Base-by-base conservation (phyloP, 306 rosid genomes). In the Cucurbita ficifolia region DNA sequence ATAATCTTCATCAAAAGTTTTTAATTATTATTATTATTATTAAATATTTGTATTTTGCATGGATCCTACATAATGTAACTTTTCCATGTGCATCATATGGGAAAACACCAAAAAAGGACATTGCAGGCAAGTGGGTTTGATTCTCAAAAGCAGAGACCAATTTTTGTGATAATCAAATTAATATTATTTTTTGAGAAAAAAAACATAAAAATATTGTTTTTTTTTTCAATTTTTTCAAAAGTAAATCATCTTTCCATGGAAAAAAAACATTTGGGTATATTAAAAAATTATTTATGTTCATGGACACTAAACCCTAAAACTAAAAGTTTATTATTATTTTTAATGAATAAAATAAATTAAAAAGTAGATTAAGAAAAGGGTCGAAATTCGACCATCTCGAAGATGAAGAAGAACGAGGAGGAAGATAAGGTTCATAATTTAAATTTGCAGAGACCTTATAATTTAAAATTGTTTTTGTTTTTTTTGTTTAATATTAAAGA, bases 341-440 rank as follows among this genome's bases (percentile, higher is more conserved):
- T 33, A 36, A 35, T 61, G 43, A 1, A 38, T 1, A 61, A 17
- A 61, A 1, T 10, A 61, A 38, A 61, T 7, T 2, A 60, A 60
- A 35, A 59, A 59, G 18, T 13, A 33, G 21, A 56, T 10, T 14
- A 12, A 24, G 8, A 12, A 57, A 29, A 24, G 7, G 11, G 62
- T 61, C 12, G 38, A 61, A 35, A 61, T 61, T 61, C 13, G 7
- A 58, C 29, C 10, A 61, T 36, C 21, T 61, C 43, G 46, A 33
- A 33, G 65, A 58, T 4, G 38, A 29, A 58, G n/a, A 53, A 53
- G 12, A 19, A 56, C n/a, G n/a, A 56, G 8, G 52, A 12, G n/a
- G 63, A 57, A 57, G 63, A 62, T 62, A 38, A 48, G 69, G 69
- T 61, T 61, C 69, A 62, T 62, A n/a, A 62, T 62, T 62, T 62